Base-by-base conservation (phyloP, 2,329 filamentous ascomycete genomes). In the Chaetomiaceae sp. region DNA sequence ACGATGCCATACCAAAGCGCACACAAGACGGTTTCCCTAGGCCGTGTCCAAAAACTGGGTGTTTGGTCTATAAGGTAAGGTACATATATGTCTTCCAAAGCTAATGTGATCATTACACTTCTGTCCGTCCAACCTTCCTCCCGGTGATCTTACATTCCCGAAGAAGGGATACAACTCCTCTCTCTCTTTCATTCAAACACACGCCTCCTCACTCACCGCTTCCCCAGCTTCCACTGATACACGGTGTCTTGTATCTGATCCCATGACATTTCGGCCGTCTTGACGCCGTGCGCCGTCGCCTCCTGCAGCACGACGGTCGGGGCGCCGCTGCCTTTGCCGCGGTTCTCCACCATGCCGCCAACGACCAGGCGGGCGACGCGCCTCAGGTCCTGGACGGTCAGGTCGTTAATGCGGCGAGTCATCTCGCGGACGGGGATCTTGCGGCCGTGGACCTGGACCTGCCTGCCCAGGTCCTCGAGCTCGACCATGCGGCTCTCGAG, bases 401-500 rank as follows among this genome's bases (percentile, higher is more conserved):
- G 74, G 5, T 74, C 76, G 64, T 96, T 88, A 59, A 99, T 99
- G 65, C 84, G 83, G 44, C 74, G 74, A 65, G 92, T 96, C 92
- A 99, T 97, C 66, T 97, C 91, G 58, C 82, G 82, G 7, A 96
- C 91, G 2, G 92, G 87, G 6, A 97, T 82, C 73, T 96, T 96
- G 59, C 83, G 81, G 19, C 92, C 93, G 66, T 97, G 91, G n/a
- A 96, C 89, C 73, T 97, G 93, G 10, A 99, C 89, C 68, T 96
- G 92, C 56, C 93, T 76, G 19, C 93, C 93, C 0, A 99, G 78
- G 66, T 99, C 93, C 70, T 99, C 93, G 6, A 99, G 79, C 73
- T 97, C 93, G 9, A 99, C 90, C 90, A 99, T 96, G 54, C 93
- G 81, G 60, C 84, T 90, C 73, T 99, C 93, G 23, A 99, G 81